These are phyloP conservation scores for Paramecium caudatum DNA, from an alignment of 73 alveolate genomes.

Conservation along the genomic window DNA sequence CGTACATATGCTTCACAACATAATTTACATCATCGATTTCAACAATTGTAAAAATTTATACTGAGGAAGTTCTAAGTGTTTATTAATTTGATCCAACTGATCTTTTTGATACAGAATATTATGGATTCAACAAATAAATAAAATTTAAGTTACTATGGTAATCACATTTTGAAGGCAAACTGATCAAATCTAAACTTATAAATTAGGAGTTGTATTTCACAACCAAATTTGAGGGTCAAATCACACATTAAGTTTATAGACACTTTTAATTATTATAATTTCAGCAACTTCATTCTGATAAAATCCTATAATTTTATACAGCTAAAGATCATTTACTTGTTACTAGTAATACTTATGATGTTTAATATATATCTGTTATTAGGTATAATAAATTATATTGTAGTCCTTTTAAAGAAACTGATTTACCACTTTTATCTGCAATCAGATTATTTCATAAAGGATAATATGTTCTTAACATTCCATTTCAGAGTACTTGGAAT, in stretches of 20 bases:
- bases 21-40: background rate
- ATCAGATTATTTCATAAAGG: conserved; percentile 3
- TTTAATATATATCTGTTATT: background rate
- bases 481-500: background rate
- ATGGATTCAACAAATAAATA: conserved; percentile 24
- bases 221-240: background rate
- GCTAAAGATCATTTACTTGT: background rate
- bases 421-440: background rate
- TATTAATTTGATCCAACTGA: conserved; percentile 20
- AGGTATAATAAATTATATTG: background rate
- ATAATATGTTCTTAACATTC: background rate
- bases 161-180: background rate
- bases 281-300: background rate
- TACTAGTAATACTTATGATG: conserved; percentile 2
- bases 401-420: background rate
- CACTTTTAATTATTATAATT: background rate
- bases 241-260: background rate
- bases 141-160: background rate
- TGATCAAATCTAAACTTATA: background rate
- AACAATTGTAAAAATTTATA: conserved; percentile 35
- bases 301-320: background rate
- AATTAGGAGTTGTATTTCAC: background rate
- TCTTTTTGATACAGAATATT: background rate
- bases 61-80: conserved; percentile 26
- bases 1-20: background rate